These are phyloP conservation scores for Pichia kluyveri DNA, from an alignment of 805 yeast species.

Conservation along the genomic window DNA sequence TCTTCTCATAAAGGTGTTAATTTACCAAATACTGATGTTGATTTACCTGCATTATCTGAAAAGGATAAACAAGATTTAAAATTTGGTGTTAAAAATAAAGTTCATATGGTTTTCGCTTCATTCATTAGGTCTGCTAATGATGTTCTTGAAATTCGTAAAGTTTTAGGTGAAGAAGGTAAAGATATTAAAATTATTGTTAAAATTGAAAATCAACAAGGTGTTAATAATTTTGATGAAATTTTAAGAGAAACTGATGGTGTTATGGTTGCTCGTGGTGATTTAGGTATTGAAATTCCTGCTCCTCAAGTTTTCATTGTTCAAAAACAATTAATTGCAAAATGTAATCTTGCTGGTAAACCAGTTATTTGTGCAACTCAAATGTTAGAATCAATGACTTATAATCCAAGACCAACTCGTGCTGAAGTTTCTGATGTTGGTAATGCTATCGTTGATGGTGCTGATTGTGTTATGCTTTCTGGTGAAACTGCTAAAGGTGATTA, in stretches of 20 bases:
- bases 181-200: constrained; percentile 93
- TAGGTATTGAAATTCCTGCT: constrained; percentile 99
- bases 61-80: constrained; percentile 88
- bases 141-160: constrained; percentile 82
- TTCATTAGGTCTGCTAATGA: constrained; percentile 94
- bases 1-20: constrained; percentile 98
- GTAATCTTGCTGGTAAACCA: constrained; percentile 99
- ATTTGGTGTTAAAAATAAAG: constrained; percentile 96
- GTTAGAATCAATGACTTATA: constrained; percentile 99
- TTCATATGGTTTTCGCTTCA: constrained; percentile 97
- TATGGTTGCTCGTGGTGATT: constrained; percentile 99
- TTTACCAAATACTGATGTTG: constrained; percentile 98
- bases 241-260: constrained; percentile 95
- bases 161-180: constrained; percentile 94
- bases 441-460: constrained; percentile 98
- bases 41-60: constrained; percentile 94
- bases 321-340: constrained; percentile 97
- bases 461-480: constrained; percentile 99
- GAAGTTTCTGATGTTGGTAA: constrained; percentile 99
- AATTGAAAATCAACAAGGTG: constrained; percentile 99
- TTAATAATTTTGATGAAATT: constrained; percentile 97
- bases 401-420: constrained; percentile 99
- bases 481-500: constrained; percentile 99
- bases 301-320: constrained; percentile 97
- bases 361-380: constrained; percentile 99